A percentile compares a stretch with the other conserved stretches of the same genome.
These are phyloP conservation scores for rapeseed (Brassica napus) DNA, from an alignment of 345 rosid genomes.

Conservation along the genomic window DNA sequence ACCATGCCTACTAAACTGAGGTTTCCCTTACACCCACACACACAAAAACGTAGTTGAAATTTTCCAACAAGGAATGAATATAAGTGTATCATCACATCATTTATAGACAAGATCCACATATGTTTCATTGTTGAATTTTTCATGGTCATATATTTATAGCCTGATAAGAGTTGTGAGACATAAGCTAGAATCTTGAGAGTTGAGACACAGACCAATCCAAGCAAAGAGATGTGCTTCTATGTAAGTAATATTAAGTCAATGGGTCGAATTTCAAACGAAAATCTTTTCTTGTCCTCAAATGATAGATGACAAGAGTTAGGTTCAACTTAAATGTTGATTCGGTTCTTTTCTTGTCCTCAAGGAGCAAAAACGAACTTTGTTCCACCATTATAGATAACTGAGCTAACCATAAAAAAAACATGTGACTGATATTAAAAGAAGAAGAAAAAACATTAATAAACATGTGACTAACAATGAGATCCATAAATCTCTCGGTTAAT, in stretches of 20 bases:
- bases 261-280: not conserved
- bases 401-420: not conserved
- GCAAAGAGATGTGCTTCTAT: not conserved
- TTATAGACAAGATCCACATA: not conserved
- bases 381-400: slow-evolving; percentile 15
- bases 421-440: not conserved
- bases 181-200: not conserved
- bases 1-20: not conserved
- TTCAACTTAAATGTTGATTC: not conserved
- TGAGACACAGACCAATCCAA: not conserved
- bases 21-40: not conserved
- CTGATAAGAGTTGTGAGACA: not conserved
- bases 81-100: not conserved
- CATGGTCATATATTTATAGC: not conserved
- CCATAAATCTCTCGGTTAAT: slow-evolving; percentile 28
- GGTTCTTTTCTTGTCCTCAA: slow-evolving; percentile 7
- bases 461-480: slow-evolving; percentile 13
- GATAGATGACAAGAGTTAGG: not conserved
- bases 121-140: not conserved
- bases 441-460: not conserved
- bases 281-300: not conserved
- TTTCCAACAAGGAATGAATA: not conserved
- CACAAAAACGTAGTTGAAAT: not conserved
- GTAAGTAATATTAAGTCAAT: not conserved
- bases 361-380: not conserved